Base-by-base conservation (phyloP, 192 early-diverging fungal genomes). In the Chytriomyces confervae region DNA sequence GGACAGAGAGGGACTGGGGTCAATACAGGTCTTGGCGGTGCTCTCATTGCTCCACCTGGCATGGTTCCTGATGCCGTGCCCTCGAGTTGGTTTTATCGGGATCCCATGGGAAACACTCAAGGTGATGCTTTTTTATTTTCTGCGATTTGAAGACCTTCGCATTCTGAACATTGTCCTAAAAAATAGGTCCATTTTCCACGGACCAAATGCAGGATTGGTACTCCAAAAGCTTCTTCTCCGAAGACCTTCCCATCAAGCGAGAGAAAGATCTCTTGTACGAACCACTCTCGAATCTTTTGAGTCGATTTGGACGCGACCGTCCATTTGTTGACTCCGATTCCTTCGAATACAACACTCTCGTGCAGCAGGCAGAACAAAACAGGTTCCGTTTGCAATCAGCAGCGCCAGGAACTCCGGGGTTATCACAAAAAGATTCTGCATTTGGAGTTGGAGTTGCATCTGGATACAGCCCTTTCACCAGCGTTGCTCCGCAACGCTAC, bases 161-260 rank as follows among this genome's bases (percentile, higher is more conserved):
- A 68, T 0, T 36, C 13, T 36, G 16, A 69, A 5, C 29, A 57
- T 23, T 7, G 11, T n/a, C 3, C 47, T 3, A 20, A 11, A 60
- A 63, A 3, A 48, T 16, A 88, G 97, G 96, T 20, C 96, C 97
- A 24, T 99, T 97, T 79, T 82, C 88, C 10, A 88, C 92, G 18
- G 82, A 91, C 11, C 92, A 96, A 63, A 99, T 99, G 97, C 94
- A 99, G 61, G 95, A 94, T 50, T 99, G 97, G 97, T 95, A 89
- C 83, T 87, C 87, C 24, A 91, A 87, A 24, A 94, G 93, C 29
- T 99, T 95, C 80, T 97, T 99, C 77, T 85, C 87, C 0, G 83
- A 86, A 23, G 90, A 91, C 53, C 86, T 99, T 46, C 90, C 94
- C 29, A 91, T 99, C 46, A 91, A 92, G 81, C 86, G 91, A 51